These are phyloP conservation scores for Dissophora ornata DNA, from an alignment of 192 early-diverging fungal genomes.

Conservation along the genomic window DNA sequence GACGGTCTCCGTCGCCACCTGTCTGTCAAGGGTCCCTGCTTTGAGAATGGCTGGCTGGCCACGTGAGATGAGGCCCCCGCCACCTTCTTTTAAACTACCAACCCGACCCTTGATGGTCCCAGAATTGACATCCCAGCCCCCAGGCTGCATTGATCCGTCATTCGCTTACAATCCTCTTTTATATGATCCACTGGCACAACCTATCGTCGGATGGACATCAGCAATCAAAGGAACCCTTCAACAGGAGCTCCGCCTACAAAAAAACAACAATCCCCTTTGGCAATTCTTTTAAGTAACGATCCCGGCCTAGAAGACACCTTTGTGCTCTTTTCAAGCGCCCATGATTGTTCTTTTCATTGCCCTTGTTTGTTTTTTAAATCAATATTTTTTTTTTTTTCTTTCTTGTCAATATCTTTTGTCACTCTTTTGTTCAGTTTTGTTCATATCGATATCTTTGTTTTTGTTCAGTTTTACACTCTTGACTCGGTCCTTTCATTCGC, in stretches of 20 bases:
- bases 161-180: conserved; percentile 38
- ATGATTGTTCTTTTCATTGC: conserved; percentile 1
- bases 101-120: conserved; percentile 21
- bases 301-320: not conserved
- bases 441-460: conserved; percentile 1
- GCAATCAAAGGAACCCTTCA: conserved; percentile 47
- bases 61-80: conserved; percentile 53
- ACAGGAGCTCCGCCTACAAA: conserved; percentile 43
- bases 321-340: not conserved
- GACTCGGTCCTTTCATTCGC: conserved; percentile 46
- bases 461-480: conserved; percentile 48
- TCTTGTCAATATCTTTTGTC: conserved; percentile 11
- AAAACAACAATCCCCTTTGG: conserved; percentile 22
- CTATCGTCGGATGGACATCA: conserved; percentile 28
- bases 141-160: conserved; percentile 19
- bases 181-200: conserved; percentile 22
- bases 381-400: conserved; percentile 17
- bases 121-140: conserved; percentile 10
- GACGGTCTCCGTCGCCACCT: conserved; percentile 74
- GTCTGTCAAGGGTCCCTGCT: conserved; percentile 49
- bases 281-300: conserved; percentile 14
- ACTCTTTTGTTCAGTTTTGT: conserved; percentile 8
- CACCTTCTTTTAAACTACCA: conserved; percentile 39
- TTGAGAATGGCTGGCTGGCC: conserved; percentile 46
- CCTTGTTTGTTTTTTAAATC: not conserved